Percentiles rank a stretch among this genome's conserved stretches.
phyloP scores from a whole-genome alignment of 495 filamentous ascomycete genomes.

The Jackrogersella multiformis region DNA sequence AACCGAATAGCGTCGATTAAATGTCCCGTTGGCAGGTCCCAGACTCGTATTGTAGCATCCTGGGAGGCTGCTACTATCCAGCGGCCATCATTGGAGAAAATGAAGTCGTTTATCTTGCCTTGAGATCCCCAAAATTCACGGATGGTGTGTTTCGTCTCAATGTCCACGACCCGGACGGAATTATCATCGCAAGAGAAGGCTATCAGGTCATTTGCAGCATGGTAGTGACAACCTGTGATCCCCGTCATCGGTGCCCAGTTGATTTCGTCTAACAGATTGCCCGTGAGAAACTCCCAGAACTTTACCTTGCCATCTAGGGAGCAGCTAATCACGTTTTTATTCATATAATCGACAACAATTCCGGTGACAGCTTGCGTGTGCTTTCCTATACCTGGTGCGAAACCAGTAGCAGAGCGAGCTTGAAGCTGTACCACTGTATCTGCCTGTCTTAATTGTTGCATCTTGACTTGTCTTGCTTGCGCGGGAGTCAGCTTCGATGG shows the following conservation, averaged over 20 bases:
- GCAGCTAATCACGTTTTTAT: constrained; percentile 83
- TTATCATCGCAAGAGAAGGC: constrained; percentile 90
- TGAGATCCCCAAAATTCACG: constrained; percentile 91
- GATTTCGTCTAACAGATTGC: constrained; percentile 79
- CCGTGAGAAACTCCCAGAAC: constrained; percentile 94
- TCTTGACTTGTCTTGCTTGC: constrained; percentile 69
- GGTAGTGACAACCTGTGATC: constrained; percentile 79
- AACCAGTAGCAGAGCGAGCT: constrained; percentile 49
- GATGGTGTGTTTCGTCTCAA: constrained; percentile 87
- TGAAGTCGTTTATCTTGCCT: constrained; percentile 84
- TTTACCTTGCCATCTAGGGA: constrained; percentile 94
- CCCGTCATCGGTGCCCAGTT: constrained; percentile 86
- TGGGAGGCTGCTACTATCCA: constrained; percentile 92
- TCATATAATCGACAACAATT: constrained; percentile 82
- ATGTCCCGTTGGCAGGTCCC: constrained; percentile 96
- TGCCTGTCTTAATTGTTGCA: constrained; percentile 60
- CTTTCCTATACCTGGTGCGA: constrained; percentile 63
- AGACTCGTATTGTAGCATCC: constrained; percentile 84
- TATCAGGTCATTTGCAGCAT: constrained; percentile 82
- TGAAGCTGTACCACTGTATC: constrained; percentile 60
- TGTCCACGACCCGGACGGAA: constrained; percentile 87
- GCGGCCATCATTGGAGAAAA: constrained; percentile 90
- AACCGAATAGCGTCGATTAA: constrained; percentile 88
- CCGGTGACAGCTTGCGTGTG: constrained; percentile 88
- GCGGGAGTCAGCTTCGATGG: constrained; percentile 73